Evolutionary conservation across 1,284 basidiomycete species (phyloP), one percentile per base, ranked within the genome.

Genomic region (Schizopora paradoxa): DNA sequence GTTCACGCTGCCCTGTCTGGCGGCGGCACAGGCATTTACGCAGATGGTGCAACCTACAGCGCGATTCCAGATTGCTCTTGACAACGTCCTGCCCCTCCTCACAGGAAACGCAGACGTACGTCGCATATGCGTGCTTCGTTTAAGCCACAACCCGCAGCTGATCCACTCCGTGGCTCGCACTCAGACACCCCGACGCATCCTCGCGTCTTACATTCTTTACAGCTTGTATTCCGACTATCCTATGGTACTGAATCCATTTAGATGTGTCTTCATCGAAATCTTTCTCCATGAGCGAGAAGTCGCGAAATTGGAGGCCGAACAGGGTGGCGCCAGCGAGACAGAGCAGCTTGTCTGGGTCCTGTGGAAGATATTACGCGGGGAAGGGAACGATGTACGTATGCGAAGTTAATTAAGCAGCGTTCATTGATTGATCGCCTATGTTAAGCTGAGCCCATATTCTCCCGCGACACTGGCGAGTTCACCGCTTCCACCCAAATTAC

Each of bases 271-370:
- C 44, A 74, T 74, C 56, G 68, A 73, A 48, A 76, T 79, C 5
- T 86, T 86, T 58, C 57, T 73, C 33, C 74, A 71, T 57, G 84
- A 87, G 63, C 69, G 79, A 52, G 76, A 78, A 53, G 65, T 66
- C 55, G 82, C 83, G 13, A 64, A 74, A 32, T 63, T 60, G 45
- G 61, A 77, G 42, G 66, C 77, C 23, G 66, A 65, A 27, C 66
- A 70, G 26, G 78, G 76, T 34, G 74, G 72, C 18, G 66, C 70
- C 41, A 73, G 74, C 51, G 73, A 78, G 44, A 84, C 76, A 59
- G 84, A 87, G 58, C 85, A 85, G 56, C 66, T 87, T 38, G 79
- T 86, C 27, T 87, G 85, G 84, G 84, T 87, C 27, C 66, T 87
- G 45, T 87, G 83, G 83, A 87, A 87, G 65, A 82, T 87, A 47